These are phyloP conservation scores for Thermoascus crustaceus DNA, from an alignment of 2,329 filamentous ascomycete genomes.

Conservation along the genomic window DNA sequence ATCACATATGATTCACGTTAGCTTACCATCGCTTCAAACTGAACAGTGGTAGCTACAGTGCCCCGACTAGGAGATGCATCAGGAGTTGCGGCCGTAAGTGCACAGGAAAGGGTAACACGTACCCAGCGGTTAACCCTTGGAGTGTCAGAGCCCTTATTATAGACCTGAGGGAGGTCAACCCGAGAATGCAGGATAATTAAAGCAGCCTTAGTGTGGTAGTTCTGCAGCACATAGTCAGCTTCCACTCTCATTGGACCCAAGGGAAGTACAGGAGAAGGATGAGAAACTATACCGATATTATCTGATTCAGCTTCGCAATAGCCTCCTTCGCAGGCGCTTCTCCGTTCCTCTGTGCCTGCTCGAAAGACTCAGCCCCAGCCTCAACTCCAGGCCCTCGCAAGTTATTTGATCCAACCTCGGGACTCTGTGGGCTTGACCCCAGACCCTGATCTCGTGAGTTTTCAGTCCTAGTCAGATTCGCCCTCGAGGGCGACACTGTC, in stretches of 20 bases:
- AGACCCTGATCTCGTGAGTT: constrained; percentile 62
- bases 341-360: constrained; percentile 35
- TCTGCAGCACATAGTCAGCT: constrained; percentile 45
- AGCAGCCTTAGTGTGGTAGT: constrained; percentile 83
- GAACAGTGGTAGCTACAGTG: no score
- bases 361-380: constrained; percentile 37
- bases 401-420: constrained; percentile 42
- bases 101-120: constrained; percentile 29
- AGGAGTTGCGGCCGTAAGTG: neutral
- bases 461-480: constrained; percentile 66
- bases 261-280: neutral
- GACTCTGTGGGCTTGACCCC: constrained; percentile 46
- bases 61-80: no score
- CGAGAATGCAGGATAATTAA: constrained; percentile 75
- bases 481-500: constrained; percentile 63
- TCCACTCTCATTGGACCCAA: constrained; percentile 16
- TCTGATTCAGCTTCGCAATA: constrained; percentile 78
- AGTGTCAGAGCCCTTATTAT: constrained; percentile 47
- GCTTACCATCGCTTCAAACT: neutral
- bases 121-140: constrained; percentile 82
- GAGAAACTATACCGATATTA: constrained; percentile 63
- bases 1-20: constrained; percentile 4
- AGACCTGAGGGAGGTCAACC: constrained; percentile 56
- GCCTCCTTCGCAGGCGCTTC: constrained; percentile 57
- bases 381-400: constrained; percentile 45